Evolutionary conservation across 2,329 filamentous ascomycete species (phyloP), one percentile per base, ranked within the genome.

Genomic region (Xylaria sp.): DNA sequence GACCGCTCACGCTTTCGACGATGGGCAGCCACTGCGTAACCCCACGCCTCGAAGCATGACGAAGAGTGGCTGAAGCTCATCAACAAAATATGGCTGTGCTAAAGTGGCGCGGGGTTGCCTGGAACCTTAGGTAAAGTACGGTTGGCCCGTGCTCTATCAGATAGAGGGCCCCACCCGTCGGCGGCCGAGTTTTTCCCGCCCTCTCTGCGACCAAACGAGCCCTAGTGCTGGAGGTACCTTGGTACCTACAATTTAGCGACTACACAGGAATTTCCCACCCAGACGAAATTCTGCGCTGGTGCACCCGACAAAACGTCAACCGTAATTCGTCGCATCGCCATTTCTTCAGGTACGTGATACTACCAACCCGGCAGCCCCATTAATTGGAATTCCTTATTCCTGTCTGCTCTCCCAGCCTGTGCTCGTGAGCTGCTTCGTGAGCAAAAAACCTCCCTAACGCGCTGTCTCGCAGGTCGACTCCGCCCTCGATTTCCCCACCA

Each of bases 401-500:
- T 13, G 10, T 8, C 23, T 2, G 16, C 52, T 19, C 46, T 34
- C 4, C 23, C 23, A 30, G 50, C 8, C 50, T 23, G 18, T 46
- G 11, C 44, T 23, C 44, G 16, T 34, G 8, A 44, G 34, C 44
- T 9, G 19, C 47, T 13, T 30, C 3, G 47, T 44, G 35, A 3
- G n/a, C 52, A 37, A 6, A 42, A 11, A 35, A 48, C 30, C 35
- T 52, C 50, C 55, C 54, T 65, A 61, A 60, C 59, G 42, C 35
- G 23, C 53, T 58, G 44, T 53, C 44, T 53, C 53, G 11, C 61
- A 70, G 70, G 68, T 66, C 67, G 66, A 67, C 65, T 65, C 65
- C 60, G 66, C 61, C 76, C 77, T 76, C 74, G 75, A 74, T 73
- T 60, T 54, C 74, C 74, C 73, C 75, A 67, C 66, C 67, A 72